Percentiles rank a stretch among this genome's conserved stretches.
These are phyloP conservation scores for Pyracantha coccinea DNA, from an alignment of 331 rosid species.

Conservation along the genomic window DNA sequence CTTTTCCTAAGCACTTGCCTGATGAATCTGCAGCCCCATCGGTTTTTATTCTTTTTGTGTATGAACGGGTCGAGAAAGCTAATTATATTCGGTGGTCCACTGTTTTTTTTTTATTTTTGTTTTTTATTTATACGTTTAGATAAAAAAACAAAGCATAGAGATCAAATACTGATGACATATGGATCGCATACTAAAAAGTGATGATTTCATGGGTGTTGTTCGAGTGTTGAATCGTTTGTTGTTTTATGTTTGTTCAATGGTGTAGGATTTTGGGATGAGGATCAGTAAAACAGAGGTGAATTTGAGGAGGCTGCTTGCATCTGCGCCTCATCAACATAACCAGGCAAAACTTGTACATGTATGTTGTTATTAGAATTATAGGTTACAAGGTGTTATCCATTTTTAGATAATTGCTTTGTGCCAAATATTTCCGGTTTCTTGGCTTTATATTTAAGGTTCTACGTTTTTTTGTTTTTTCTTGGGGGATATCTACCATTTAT, in stretches of 20 bases:
- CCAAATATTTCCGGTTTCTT: background rate
- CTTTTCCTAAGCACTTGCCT: too few species aligned
- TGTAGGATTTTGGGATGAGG: constrained; percentile 36
- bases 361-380: background rate
- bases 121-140: too few species aligned
- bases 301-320: constrained; percentile 73
- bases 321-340: constrained; percentile 82
- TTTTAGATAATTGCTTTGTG: background rate
- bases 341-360: constrained; percentile 84
- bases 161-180: too few species aligned
- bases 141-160: too few species aligned
- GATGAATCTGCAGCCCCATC: too few species aligned
- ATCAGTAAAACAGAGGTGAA: constrained; percentile 79
- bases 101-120: too few species aligned
- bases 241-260: background rate
- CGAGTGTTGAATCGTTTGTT: background rate
- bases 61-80: too few species aligned
- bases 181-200: too few species aligned
- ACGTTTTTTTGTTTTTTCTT: background rate
- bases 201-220: background rate
- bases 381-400: background rate
- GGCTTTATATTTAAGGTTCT: background rate
- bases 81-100: too few species aligned
- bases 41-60: too few species aligned
- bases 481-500: background rate